phyloP scores from a whole-genome alignment of 768 basidiomycete genomes.

The Xerocomellus chrysenteron region DNA sequence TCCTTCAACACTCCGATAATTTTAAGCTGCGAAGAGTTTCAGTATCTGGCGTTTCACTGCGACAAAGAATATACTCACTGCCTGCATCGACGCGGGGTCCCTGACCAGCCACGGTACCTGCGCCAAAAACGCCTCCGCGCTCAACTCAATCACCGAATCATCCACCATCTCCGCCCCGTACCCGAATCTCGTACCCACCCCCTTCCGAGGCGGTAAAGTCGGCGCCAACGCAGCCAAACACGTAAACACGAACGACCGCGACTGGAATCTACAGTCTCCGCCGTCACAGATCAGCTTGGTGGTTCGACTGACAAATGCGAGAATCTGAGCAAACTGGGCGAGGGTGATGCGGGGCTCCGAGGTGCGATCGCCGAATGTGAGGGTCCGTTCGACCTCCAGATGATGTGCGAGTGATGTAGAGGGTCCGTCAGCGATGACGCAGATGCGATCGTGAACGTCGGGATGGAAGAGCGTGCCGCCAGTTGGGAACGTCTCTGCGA shows the following conservation, averaged over 20 bases:
- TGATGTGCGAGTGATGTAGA: background rate
- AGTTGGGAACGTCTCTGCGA: background rate
- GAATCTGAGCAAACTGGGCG: background rate
- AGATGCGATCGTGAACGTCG: conserved; percentile 11
- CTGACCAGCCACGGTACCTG: conserved; percentile 5
- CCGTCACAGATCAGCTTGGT: conserved; percentile 4
- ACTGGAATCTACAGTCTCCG: conserved; percentile 13
- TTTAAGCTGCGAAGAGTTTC: background rate
- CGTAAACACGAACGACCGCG: conserved; percentile 13
- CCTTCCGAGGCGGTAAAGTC: background rate
- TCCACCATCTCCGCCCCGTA: background rate
- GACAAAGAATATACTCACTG: background rate
- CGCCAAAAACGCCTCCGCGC: conserved; percentile 7
- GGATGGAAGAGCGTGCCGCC: conserved; percentile 8
- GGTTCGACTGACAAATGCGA: conserved; percentile 8
- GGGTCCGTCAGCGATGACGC: background rate
- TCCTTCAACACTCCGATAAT: background rate
- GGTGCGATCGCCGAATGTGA: background rate
- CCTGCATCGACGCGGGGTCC: background rate
- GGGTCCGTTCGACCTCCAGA: conserved; percentile 11
- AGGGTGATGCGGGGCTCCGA: background rate
- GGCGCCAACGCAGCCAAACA: conserved; percentile 7
- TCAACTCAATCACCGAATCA: conserved; percentile 10
- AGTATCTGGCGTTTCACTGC: background rate
- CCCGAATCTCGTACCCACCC: too few species aligned